Evolutionary conservation across 2,329 filamentous ascomycete genomes (phyloP).

Genomic region (Plenodomus tracheiphilus): DNA sequence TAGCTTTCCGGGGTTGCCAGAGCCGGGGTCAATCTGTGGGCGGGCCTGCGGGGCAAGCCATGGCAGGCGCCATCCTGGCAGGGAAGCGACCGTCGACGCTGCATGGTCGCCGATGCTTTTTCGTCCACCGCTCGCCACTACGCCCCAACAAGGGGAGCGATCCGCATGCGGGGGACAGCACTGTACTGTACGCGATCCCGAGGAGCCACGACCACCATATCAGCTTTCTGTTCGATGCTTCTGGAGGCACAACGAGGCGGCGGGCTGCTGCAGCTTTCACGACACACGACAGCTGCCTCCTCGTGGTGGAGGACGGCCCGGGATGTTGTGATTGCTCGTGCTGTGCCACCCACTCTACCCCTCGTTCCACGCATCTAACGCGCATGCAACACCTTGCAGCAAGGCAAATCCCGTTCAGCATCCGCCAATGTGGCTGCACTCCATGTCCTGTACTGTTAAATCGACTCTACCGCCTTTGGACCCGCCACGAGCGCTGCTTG

Average conservation of each 20-base stretch:
- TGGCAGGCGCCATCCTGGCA: slow-evolving; percentile 18
- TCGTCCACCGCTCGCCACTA: slow-evolving; percentile 31
- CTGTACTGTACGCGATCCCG: not conserved
- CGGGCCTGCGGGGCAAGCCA: slow-evolving; percentile 19
- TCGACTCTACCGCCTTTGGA: slow-evolving; percentile 27
- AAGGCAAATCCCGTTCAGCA: too few relatives aligned
- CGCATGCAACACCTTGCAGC: not conserved
- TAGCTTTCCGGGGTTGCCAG: slow-evolving; percentile 21
- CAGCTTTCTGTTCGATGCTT: not conserved
- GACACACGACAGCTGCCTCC: slow-evolving; percentile 5
- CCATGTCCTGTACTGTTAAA: not conserved
- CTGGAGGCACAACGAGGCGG: not conserved
- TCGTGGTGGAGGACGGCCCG: slow-evolving; percentile 22
- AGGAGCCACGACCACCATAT: not conserved
- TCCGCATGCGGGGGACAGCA: slow-evolving; percentile 16
- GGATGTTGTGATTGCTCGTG: slow-evolving; percentile 12
- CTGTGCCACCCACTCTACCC: slow-evolving; percentile 7
- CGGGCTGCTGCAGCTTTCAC: slow-evolving; percentile 13
- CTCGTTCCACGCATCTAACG: slow-evolving; percentile 1
- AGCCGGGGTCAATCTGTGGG: slow-evolving; percentile 14
- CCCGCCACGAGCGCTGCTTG: slow-evolving; percentile 19
- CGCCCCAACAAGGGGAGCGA: slow-evolving; percentile 13
- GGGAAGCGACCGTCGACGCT: slow-evolving; percentile 14
- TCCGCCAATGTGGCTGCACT: not conserved
- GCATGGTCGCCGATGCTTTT: slow-evolving; percentile 36